Evolutionary conservation across 2,329 filamentous ascomycete genomes (phyloP).

Genomic region (Trichoderma breve): DNA sequence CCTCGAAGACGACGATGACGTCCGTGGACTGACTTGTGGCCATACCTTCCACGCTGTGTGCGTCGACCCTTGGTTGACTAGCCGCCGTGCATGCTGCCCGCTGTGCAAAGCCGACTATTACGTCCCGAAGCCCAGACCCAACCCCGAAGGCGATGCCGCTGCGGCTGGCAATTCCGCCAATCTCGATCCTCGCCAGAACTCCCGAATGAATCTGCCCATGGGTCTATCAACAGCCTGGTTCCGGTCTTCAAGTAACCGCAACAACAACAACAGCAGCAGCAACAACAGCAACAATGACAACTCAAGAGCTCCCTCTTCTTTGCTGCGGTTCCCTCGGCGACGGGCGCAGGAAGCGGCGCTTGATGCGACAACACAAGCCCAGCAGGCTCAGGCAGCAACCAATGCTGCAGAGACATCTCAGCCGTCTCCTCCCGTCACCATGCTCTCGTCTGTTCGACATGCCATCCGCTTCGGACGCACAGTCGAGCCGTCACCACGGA

Average conservation of each 20-base stretch:
- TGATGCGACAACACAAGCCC: background rate
- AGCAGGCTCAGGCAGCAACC: background rate
- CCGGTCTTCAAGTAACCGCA: conserved; percentile 21
- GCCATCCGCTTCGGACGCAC: conserved; percentile 34
- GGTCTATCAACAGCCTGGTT: conserved; percentile 42
- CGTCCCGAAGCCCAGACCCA: conserved; percentile 79
- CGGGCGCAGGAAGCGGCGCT: background rate
- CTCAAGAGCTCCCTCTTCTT: conserved; percentile 1
- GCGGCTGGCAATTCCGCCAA: conserved; percentile 23
- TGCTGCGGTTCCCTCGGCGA: conserved; percentile 1
- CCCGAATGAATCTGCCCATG: conserved; percentile 50
- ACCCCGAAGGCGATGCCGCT: conserved; percentile 32
- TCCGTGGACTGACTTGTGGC: conserved; percentile 91
- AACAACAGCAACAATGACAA: background rate
- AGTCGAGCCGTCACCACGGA: conserved; percentile 24
- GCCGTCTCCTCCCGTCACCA: conserved; percentile 23
- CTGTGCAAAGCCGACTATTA: conserved; percentile 99
- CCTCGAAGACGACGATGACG: conserved; percentile 91
- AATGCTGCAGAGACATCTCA: background rate
- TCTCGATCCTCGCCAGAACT: conserved; percentile 39
- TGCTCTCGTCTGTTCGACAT: conserved; percentile 35
- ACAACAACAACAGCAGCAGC: background rate
- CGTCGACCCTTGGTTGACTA: conserved; percentile 94
- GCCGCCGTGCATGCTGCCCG: conserved; percentile 89
- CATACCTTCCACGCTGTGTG: conserved; percentile 97